Base-by-base conservation (phyloP, 2,329 filamentous ascomycete species). In the Ophiostoma quercus region DNA sequence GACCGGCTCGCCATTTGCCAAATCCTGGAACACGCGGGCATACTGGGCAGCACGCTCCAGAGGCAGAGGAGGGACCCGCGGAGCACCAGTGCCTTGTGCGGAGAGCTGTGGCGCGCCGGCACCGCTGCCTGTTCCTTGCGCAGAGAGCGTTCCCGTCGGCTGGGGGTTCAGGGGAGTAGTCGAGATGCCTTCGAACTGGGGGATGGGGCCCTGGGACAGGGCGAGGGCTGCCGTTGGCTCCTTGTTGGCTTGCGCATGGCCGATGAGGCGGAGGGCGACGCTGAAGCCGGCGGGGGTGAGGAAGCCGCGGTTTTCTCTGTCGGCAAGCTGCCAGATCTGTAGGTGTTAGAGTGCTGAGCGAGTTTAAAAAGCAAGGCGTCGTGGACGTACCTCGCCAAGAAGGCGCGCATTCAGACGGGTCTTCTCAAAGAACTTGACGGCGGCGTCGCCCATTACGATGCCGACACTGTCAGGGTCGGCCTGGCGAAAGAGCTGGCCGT, bases 251-350 rank as follows among this genome's bases (percentile, higher is more conserved):
- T 99, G 95, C 74, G 93, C 94, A 82, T 98, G 95, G 71, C 93
- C 95, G 78, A 99, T 98, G 78, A 99, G 88, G 76, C 95, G 88
- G 77, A 99, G 82, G 71, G 96, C 95, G 78, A 97, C 87, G 72
- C 94, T 92, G 81, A 99, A 99, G 78, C 94, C 95, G 60, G 93
- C 88, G 25, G 93, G 93, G 43, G 94, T 97, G 74, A 99, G 84
- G 74, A 98, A 91, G 68, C 95, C 95, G 74, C 94, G 88, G 82
- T 99, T 99, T 82, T 98, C 94, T 74, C 88, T 93, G 82, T 99
- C 95, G 75, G 95, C 94, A 79, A 99, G 95, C 82, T 98, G 94
- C 95, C 95, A 99, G 85, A 99, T 98, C 91, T 97, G 79, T 7
- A 22, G 25, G 19, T 6, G 66, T 66, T 14, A 32, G 14, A 57